A percentile compares a stretch with the other conserved stretches of the same genome.
Evolutionary conservation across 176 grass and related monocot species (phyloP).

Genomic region (Themeda triandra): DNA sequence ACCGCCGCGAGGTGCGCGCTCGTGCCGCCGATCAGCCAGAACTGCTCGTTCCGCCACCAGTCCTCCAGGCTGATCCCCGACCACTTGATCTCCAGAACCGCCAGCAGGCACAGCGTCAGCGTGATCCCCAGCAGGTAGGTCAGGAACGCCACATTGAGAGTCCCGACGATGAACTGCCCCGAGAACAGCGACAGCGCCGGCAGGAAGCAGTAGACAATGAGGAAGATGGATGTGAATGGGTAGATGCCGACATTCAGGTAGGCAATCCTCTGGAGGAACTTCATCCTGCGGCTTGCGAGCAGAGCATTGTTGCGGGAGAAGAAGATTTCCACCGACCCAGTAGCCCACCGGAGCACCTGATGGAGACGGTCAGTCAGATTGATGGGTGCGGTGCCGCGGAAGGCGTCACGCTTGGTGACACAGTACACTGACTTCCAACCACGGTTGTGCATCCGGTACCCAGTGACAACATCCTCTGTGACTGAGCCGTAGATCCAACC

Average conservation of each 20-base stretch:
- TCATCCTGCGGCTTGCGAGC: constrained; percentile 79
- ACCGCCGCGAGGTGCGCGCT: constrained; percentile 91
- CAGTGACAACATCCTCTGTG: constrained; percentile 97
- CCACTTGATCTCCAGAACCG: constrained; percentile 95
- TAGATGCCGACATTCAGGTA: constrained; percentile 98
- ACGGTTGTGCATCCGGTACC: constrained; percentile 98
- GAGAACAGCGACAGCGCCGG: constrained; percentile 94
- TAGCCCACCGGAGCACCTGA: constrained; percentile 96
- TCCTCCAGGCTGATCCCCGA: constrained; percentile 83
- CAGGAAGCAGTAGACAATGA: constrained; percentile 98
- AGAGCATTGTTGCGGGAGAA: constrained; percentile 96
- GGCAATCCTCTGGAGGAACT: constrained; percentile 76
- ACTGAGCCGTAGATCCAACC: constrained; percentile 99
- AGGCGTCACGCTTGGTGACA: constrained; percentile 93
- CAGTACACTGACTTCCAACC: constrained; percentile 99
- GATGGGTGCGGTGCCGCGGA: constrained; percentile 91
- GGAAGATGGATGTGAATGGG: constrained; percentile 95
- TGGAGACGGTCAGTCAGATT: constrained; percentile 97
- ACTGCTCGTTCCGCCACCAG: constrained; percentile 99
- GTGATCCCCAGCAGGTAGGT: constrained; percentile 83
- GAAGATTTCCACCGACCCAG: constrained; percentile 97
- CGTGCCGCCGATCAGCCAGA: constrained; percentile 94
- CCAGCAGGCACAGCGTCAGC: constrained; percentile 60
- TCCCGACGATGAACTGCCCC: constrained; percentile 84
- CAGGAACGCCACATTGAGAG: constrained; percentile 76